These are phyloP conservation scores for Vanrija humicola DNA, from an alignment of 1,284 basidiomycete species.

Conservation along the genomic window DNA sequence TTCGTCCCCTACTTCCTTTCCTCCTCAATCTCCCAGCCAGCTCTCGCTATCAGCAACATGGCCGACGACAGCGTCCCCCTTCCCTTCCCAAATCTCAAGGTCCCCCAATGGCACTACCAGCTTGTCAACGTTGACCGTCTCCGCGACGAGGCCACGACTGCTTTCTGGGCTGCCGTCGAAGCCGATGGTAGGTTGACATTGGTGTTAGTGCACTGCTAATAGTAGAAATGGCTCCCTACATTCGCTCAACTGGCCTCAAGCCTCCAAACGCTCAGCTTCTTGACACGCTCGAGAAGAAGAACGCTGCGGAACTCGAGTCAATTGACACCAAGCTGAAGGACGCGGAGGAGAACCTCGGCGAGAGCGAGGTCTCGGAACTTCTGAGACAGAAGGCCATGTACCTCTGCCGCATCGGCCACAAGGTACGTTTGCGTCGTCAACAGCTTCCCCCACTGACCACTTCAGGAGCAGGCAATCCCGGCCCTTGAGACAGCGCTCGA, in stretches of 20 bases:
- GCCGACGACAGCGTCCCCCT: constrained; percentile 71
- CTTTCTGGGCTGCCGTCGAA: constrained; percentile 71
- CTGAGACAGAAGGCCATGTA: constrained; percentile 82
- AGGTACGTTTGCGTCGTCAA: constrained; percentile 54
- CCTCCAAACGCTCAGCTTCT: constrained; percentile 60
- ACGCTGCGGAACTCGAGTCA: constrained; percentile 68
- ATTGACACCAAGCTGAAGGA: constrained; percentile 77
- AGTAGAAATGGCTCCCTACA: constrained; percentile 79
- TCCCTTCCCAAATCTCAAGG: constrained; percentile 76
- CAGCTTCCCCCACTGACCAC: background rate
- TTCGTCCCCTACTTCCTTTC: no score
- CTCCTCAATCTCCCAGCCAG: background rate
- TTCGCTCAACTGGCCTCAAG: constrained; percentile 35
- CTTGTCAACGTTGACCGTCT: constrained; percentile 63
- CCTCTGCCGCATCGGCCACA: constrained; percentile 85
- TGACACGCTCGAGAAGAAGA: constrained; percentile 66
- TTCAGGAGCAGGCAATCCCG: constrained; percentile 65
- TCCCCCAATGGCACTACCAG: constrained; percentile 72
- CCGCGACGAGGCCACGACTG: constrained; percentile 63
- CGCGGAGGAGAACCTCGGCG: constrained; percentile 86
- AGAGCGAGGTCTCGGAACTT: constrained; percentile 86
- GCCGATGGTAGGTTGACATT: constrained; percentile 66
- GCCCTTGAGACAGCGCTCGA: constrained; percentile 81
- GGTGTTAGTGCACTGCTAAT: constrained; percentile 1
- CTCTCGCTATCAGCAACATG: constrained; percentile 53